phyloP scores from a whole-genome alignment of 345 rosid species.

The Moricandia arvensis region DNA sequence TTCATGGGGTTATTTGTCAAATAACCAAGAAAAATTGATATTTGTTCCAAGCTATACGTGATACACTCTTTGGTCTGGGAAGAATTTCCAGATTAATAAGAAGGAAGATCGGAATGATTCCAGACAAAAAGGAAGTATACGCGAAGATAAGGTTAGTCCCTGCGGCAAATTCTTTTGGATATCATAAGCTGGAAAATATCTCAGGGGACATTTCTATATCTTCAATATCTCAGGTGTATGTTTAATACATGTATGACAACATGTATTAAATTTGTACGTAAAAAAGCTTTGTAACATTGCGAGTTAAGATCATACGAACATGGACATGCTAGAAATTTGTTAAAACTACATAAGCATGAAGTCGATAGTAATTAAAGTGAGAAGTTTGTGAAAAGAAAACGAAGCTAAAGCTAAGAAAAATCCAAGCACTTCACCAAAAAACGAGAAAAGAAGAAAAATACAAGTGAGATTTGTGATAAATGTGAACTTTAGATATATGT shows the following conservation, averaged over 20 bases:
- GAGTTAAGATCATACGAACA: background rate
- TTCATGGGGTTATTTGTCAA: too few relatives aligned
- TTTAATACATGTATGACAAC: too few relatives aligned
- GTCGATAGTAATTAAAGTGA: background rate
- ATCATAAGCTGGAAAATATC: background rate
- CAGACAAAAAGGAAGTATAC: too few relatives aligned
- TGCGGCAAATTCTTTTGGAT: too few relatives aligned
- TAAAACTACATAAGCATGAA: background rate
- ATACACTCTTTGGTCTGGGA: too few relatives aligned
- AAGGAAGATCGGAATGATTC: too few relatives aligned
- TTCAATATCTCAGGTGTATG: background rate
- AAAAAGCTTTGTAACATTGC: background rate
- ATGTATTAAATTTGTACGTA: background rate
- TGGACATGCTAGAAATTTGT: background rate
- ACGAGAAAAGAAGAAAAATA: too few relatives aligned
- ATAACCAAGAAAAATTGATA: too few relatives aligned
- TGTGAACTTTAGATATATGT: conserved; percentile 10
- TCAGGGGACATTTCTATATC: background rate
- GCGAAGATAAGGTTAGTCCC: too few relatives aligned
- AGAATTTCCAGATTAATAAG: too few relatives aligned
- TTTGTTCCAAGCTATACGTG: too few relatives aligned
- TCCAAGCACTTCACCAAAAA: too few relatives aligned
- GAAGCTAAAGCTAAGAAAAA: background rate
- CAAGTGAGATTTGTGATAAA: conserved; percentile 1
- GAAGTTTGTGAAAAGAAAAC: background rate